Evolutionary conservation across 2,329 filamentous ascomycete species (phyloP), one percentile per base, ranked within the genome.

Genomic region (Neofusicoccum ribis): DNA sequence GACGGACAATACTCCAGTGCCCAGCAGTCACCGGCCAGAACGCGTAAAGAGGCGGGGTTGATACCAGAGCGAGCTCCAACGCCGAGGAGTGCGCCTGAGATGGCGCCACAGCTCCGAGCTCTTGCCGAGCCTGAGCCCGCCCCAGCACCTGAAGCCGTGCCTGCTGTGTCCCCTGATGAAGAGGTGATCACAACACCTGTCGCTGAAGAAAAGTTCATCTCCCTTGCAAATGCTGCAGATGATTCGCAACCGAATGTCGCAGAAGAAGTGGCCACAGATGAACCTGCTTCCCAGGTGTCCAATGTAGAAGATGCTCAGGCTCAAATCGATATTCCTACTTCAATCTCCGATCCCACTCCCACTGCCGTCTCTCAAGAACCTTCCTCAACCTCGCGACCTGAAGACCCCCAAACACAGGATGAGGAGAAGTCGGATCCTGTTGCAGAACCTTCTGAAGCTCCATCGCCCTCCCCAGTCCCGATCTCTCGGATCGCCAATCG

Each of bases 401-500:
- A 52, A 52, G 27, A 46, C 9, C 12, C 12, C 37, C 27, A 59
- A 20, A 23, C 56, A 23, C 36, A 63, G 49, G 17, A 9, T 12
- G 31, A 41, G 31, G 7, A 3, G 11, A 37, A 41, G 12, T 3
- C 41, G 14, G 61, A 31, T 14, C 12, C 27, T 23, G 41, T n/a
- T 15, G 14, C 27, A 34, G 27, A 23, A 15, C 15, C 17, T 7
- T 41, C 59, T 50, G 23, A 62, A 62, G 34, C 43, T 15, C 83
- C 88, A 71, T 11, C 31, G 43, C 56, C 43, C 27, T 11, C 43
- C 9, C 87, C 86, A 11, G 85, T 97, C 68, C 88, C 92, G 67
- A 95, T 98, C 73, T 94, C 91, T 69, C 84, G 86, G 74, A 88
- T 97, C 67, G 88, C 88, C 52, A 88, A 89, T 70, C 89, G 91